Conservation (phyloP, 164 flowering plant genomes). For the Taxillus chinensis region DNA sequence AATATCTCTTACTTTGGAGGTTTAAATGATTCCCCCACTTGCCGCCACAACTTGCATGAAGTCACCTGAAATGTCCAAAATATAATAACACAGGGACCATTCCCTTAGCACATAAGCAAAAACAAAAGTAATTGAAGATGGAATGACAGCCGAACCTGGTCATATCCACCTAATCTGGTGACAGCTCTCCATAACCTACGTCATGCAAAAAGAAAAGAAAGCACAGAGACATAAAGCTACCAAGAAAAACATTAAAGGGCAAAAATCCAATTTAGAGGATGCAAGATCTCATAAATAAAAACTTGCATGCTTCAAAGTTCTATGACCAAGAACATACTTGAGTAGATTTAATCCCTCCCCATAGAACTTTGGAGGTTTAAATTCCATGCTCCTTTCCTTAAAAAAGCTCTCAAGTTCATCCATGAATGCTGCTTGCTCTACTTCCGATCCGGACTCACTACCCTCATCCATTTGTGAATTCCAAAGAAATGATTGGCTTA, state of each 20-base stretch:
- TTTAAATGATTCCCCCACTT: conserved; percentile 84
- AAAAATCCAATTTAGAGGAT: neutral
- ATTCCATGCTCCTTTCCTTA: conserved; percentile 64
- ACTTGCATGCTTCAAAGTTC: neutral
- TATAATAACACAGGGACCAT: neutral
- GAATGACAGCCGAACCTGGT: conserved; percentile 37
- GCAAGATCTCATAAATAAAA: neutral
- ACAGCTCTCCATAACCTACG: conserved; percentile 88
- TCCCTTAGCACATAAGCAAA: neutral
- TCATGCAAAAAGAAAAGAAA: neutral
- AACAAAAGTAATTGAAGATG: conserved; percentile 4
- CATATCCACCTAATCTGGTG: conserved; percentile 85
- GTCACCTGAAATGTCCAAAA: conserved; percentile 43
- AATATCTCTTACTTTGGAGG: conserved; percentile 71
- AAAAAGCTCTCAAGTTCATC: conserved; percentile 64
- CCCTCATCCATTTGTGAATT: conserved; percentile 26
- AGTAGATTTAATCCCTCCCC: conserved; percentile 81
- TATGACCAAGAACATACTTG: conserved; percentile 41
- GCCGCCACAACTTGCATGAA: conserved; percentile 77
- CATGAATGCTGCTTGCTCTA: conserved; percentile 70
- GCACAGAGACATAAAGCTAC: neutral
- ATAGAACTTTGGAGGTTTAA: conserved; percentile 87
- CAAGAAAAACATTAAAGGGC: neutral
- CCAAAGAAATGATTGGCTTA: conserved; percentile 1
- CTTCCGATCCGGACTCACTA: conserved; percentile 69